phyloP scores from a whole-genome alignment of 139 green algal species.

The Chlorella sp. region DNA sequence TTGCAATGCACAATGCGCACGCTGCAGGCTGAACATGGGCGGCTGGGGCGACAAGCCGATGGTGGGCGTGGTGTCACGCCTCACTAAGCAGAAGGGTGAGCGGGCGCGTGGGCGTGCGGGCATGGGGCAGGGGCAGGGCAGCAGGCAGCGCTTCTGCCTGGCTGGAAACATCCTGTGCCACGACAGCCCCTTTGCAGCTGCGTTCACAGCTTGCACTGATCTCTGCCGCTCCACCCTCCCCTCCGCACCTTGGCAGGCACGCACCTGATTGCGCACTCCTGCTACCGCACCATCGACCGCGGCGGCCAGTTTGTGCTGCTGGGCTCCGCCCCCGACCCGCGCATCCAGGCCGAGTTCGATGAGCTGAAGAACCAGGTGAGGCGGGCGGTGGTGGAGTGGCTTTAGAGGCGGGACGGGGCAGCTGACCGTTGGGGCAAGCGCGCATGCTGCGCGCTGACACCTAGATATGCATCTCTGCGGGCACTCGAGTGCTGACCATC shows the following conservation, averaged over 20 bases:
- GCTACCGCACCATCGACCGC: conserved; percentile 86
- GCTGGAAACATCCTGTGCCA: too few relatives aligned
- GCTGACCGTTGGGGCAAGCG: too few relatives aligned
- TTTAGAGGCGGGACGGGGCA: too few relatives aligned
- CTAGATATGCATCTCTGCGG: too few relatives aligned
- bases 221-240: too few relatives aligned
- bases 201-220: too few relatives aligned
- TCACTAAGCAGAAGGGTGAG: conserved; percentile 91
- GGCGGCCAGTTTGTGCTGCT: conserved; percentile 98
- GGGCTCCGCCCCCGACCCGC: conserved; percentile 88
- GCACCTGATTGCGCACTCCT: conserved; percentile 98
- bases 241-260: conserved; percentile 73
- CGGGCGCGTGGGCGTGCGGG: too few relatives aligned
- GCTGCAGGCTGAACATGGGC: conserved; percentile 59
- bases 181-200: too few relatives aligned
- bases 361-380: conserved; percentile 32
- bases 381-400: neutral
- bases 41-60: conserved; percentile 80
- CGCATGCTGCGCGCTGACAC: too few relatives aligned
- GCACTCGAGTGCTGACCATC: too few relatives aligned
- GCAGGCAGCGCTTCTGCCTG: neutral
- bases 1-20: too few relatives aligned
- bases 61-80: conserved; percentile 80
- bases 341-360: conserved; percentile 70
- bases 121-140: neutral